These are phyloP conservation scores for Globisporangium nodosum DNA, from an alignment of 352 stramenopile species.

Conservation along the genomic window DNA sequence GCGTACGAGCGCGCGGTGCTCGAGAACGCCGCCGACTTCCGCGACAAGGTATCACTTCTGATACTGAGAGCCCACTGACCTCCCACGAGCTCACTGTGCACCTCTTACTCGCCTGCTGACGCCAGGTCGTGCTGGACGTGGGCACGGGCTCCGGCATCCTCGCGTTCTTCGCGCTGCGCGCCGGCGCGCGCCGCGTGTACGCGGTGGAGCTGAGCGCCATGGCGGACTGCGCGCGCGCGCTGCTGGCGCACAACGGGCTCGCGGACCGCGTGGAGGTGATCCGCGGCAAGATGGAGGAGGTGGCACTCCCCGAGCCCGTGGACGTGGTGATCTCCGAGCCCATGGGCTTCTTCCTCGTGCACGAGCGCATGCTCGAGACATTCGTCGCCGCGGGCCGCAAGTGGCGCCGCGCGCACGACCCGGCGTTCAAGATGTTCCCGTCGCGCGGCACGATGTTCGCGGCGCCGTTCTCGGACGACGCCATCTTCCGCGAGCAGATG, in stretches of 20 bases:
- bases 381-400: slow-evolving; percentile 93
- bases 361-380: slow-evolving; percentile 99
- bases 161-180: slow-evolving; percentile 97
- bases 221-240: slow-evolving; percentile 92
- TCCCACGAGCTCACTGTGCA: too few species aligned
- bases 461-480: slow-evolving; percentile 93
- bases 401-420: slow-evolving; percentile 85
- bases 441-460: slow-evolving; percentile 97
- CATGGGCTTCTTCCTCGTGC: slow-evolving; percentile 99
- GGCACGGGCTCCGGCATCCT: slow-evolving; percentile 99
- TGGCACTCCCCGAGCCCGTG: slow-evolving; percentile 94
- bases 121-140: slow-evolving; percentile 95
- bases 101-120: background rate
- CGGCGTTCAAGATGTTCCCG: slow-evolving; percentile 93
- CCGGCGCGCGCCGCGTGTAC: slow-evolving; percentile 94
- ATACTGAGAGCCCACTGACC: too few species aligned
- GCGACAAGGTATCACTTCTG: slow-evolving; percentile 70
- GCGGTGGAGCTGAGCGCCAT: slow-evolving; percentile 97
- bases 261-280: slow-evolving; percentile 96
- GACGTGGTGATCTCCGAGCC: slow-evolving; percentile 99
- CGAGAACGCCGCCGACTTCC: slow-evolving; percentile 93
- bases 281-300: slow-evolving; percentile 96
- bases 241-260: slow-evolving; percentile 95
- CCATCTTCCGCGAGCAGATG: slow-evolving; percentile 91
- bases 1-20: slow-evolving; percentile 98